Base-by-base conservation (phyloP, 257 asterid species). In the Ophiorrhiza pumila region DNA sequence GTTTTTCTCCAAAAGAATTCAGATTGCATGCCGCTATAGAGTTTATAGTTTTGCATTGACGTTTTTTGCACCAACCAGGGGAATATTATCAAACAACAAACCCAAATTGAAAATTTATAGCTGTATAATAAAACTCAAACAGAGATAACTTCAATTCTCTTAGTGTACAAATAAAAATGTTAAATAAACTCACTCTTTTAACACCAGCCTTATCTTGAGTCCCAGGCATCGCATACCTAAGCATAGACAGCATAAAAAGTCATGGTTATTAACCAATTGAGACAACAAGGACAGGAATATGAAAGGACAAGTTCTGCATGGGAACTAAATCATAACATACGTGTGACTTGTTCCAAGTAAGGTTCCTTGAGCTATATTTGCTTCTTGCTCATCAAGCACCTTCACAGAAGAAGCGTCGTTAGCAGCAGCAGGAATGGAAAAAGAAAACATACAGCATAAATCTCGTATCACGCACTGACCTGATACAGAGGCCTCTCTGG, bases 301-400 rank as follows among this genome's bases (percentile, higher is more conserved):
- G 49, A 45, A n/a, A 31, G 58, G 55, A 37, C 5, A 14, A 34
- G 34, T 66, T 31, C 57, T 45, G 58, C 23, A 31, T 7, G 10
- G 50, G 3, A 32, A 34, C 61, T 73, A 50, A 73, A 46, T 32
- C 71, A 77, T 43, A 17, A 73, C 91, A 65, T 85, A 90, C 97
- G 97, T 90, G 64, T 94, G 99, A 76, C 87, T 77, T 68, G 99
- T 86, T 53, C 87, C 96, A 65, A 92, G 93, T 77, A 94, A 79
- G 31, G 98, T 80, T 75, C 97, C 96, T 0, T 92, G 93, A 73
- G 88, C 93, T 53, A 90, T 81, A 87, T 83, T 90, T 79, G 90
- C 98, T 83, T 91, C 98, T 86, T 85, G 90, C 82, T 90, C 96
- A 75, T 90, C 98, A 61, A 94, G 96, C 62, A 94, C 98, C 99